Evolutionary conservation across 495 filamentous ascomycete species (phyloP), one percentile per base, ranked within the genome.

Genomic region (Talaromyces wortmannii): DNA sequence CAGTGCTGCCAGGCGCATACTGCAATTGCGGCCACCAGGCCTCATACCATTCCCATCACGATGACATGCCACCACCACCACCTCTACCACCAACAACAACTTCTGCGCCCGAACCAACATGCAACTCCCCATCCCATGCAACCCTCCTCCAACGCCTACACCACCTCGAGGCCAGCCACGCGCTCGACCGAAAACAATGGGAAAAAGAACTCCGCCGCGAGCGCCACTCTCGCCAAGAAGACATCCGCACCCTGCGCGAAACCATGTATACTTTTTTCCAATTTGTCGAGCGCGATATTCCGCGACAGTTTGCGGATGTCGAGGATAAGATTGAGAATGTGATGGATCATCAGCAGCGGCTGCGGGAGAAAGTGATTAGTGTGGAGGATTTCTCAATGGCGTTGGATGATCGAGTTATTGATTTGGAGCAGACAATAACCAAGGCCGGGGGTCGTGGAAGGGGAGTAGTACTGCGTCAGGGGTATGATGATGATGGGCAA

Each of bases 21-120:
- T 71, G 67, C 45, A 61, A 63, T 4, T 71, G 67, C 52, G 67
- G 67, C 15, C 67, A 71, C 52, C 66, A 67, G 50, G 67, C 67
- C 48, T 71, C 67, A 58, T 58, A 62, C 30, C 67, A 71, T 51
- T 61, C 61, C 40, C 53, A 2, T 40, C 36, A 40, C 8, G 36
- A 40, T 40, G 36, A 43, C 2, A 59, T 63, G 8, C 13, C n/a
- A 6, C 11, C 15, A 6, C 11, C 15, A 11, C 13, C n/a, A n/a
- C 16, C 53, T 17, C 17, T 40, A 23, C 52, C 33, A 5, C 42
- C 42, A 15, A 40, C 10, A 31, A 16, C 44, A 23, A 40, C 36
- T 40, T 40, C 36, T 40, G 5, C 13, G 5, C 2, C 23, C 1
- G 42, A 23, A 10, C 29, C 52, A 16, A 6, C 18, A 15, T 32